phyloP scores from a whole-genome alignment of 306 rosid genomes.

The Cicer chorassanicum region DNA sequence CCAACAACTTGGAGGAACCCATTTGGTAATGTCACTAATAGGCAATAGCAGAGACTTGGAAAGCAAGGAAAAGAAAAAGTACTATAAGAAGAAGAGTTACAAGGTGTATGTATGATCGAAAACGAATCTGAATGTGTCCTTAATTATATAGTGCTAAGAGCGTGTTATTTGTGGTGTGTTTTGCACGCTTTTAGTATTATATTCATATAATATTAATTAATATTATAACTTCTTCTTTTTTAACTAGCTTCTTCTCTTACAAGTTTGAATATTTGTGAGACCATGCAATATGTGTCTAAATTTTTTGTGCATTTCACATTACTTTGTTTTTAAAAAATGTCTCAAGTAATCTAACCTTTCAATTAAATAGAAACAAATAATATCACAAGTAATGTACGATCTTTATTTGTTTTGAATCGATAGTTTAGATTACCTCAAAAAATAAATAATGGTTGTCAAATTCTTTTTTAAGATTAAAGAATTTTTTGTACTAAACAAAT shows the following conservation, averaged over 20 bases:
- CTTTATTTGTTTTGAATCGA: no score
- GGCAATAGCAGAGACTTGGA: neutral
- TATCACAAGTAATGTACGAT: no score
- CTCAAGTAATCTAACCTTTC: neutral
- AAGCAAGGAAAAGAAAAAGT: neutral
- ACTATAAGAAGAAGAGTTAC: neutral
- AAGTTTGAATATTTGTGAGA: neutral
- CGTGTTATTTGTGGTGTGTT: neutral
- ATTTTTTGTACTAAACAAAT: no score
- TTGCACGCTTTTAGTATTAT: constrained; percentile 4
- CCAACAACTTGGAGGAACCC: constrained; percentile 47
- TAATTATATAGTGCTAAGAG: neutral
- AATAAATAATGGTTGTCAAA: no score
- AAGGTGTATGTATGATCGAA: constrained; percentile 1
- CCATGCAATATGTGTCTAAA: neutral
- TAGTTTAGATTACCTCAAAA: no score
- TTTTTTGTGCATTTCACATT: neutral
- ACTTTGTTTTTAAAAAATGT: neutral
- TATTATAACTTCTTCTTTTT: neutral
- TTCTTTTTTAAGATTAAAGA: no score
- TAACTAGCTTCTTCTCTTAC: neutral
- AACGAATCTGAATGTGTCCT: neutral
- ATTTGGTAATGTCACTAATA: constrained; percentile 14
- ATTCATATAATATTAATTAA: constrained; percentile 14
- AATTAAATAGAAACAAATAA: no score